Evolutionary conservation across 2,329 filamentous ascomycete genomes (phyloP), one percentile per base, ranked within the genome.

Genomic region (Thielaviopsis punctulata): DNA sequence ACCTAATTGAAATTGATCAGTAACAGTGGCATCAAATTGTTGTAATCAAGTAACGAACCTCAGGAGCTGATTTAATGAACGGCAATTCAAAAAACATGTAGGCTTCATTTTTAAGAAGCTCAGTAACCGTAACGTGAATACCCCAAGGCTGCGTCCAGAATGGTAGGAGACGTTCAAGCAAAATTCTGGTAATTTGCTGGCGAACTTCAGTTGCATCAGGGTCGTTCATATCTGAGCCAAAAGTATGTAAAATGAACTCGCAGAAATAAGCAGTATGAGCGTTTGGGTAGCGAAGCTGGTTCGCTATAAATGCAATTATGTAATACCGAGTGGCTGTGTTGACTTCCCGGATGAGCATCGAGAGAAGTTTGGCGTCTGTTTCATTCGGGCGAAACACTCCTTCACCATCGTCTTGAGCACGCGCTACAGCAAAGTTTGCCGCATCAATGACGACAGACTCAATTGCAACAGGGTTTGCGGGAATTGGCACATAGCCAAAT

Each of bases 61-160:
- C 88, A 58, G 88, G 88, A 59, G 83, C 79, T 58, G 82, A 77
- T 71, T 95, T 93, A 67, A 96, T 85, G 61, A 94, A 95, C 23
- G 86, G 85, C 58, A 95, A 73, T 49, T 92, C 86, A 71, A 93
- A 96, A 72, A 98, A 94, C 62, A 80, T 80, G 66, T 90, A 93
- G n/a, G 51, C 50, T 51, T 85, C 82, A 64, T 94, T 95, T 72
- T 94, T 93, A 59, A 94, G 73, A 53, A 98, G 75, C 69, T 96
- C 92, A 57, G 92, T 70, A 56, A 94, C 76, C 33, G 88, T 90
- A 57, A 89, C 82, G 63, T 95, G 82, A 44, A 98, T 70, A 12
- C 93, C 93, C 90, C 90, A 96, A 18, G 93, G 90, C 64, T 96
- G 90, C 50, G 90, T 90, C 69, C 89, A 87, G 64, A 86, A 87